A percentile compares a stretch with the other conserved stretches of the same genome.
phyloP scores from a whole-genome alignment of 2,329 filamentous ascomycete genomes.

The Magnaporthales sp. region DNA sequence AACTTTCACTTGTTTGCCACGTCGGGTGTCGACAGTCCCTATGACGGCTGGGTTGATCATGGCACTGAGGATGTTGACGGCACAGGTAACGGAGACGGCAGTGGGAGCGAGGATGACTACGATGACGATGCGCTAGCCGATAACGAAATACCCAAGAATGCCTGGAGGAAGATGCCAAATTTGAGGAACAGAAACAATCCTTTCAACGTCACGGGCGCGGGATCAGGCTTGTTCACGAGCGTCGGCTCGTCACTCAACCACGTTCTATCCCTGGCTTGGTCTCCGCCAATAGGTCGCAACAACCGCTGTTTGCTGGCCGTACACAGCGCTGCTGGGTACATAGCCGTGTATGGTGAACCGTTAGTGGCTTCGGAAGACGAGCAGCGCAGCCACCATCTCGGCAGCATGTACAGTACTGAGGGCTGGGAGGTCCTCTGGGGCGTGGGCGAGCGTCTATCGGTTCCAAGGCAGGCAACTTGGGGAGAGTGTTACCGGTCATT shows the following conservation, averaged over 20 bases:
- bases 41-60: slow-evolving; percentile 8
- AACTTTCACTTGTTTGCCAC: slow-evolving; percentile 35
- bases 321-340: slow-evolving; percentile 38
- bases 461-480: slow-evolving; percentile 32
- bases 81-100: slow-evolving; percentile 6
- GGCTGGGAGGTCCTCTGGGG: slow-evolving; percentile 49
- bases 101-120: slow-evolving; percentile 12
- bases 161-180: neutral
- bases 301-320: slow-evolving; percentile 41
- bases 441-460: slow-evolving; percentile 39
- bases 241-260: slow-evolving; percentile 45
- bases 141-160: slow-evolving; percentile 16
- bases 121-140: slow-evolving; percentile 14
- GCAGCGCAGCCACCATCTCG: slow-evolving; percentile 11
- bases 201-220: slow-evolving; percentile 29
- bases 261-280: slow-evolving; percentile 45
- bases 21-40: slow-evolving; percentile 24
- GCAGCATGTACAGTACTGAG: slow-evolving; percentile 21
- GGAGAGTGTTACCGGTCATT: slow-evolving; percentile 41
- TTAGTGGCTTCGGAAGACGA: slow-evolving; percentile 8
- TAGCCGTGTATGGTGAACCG: slow-evolving; percentile 42
- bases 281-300: slow-evolving; percentile 48
- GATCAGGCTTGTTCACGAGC: slow-evolving; percentile 33
- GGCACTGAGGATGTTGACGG: slow-evolving; percentile 7
- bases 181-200: slow-evolving; percentile 15